Evolutionary conservation across 2,329 filamentous ascomycete species (phyloP).

Genomic region (Ceratocystis alfenasii): DNA sequence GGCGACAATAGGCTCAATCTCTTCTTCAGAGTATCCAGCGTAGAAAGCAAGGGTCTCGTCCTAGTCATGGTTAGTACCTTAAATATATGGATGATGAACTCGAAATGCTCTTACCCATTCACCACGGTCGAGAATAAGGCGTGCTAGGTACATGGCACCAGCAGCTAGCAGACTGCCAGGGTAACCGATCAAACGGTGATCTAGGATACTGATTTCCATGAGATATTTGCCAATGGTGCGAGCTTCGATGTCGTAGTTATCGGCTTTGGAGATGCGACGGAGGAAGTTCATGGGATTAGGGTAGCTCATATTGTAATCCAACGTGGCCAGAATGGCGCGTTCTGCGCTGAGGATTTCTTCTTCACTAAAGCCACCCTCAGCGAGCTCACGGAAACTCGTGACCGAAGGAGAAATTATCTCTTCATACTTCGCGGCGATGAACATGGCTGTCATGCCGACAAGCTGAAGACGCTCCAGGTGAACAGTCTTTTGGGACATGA

Average conservation of each 20-base stretch:
- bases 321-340: slow-evolving; percentile 76
- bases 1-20: slow-evolving; percentile 82
- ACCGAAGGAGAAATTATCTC: slow-evolving; percentile 95
- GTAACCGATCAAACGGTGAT: slow-evolving; percentile 85
- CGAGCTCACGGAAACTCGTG: slow-evolving; percentile 91
- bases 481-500: slow-evolving; percentile 88
- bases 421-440: slow-evolving; percentile 98
- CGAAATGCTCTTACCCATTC: slow-evolving; percentile 60
- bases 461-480: slow-evolving; percentile 92
- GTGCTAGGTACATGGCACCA: slow-evolving; percentile 86
- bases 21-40: slow-evolving; percentile 81
- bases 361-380: slow-evolving; percentile 91
- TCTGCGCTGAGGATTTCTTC: slow-evolving; percentile 95
- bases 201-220: slow-evolving; percentile 90
- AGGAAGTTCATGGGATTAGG: slow-evolving; percentile 99
- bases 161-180: slow-evolving; percentile 84
- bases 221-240: slow-evolving; percentile 95
- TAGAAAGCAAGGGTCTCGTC: slow-evolving; percentile 81
- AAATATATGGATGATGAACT: neutral
- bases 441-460: slow-evolving; percentile 97
- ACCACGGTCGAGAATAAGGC: slow-evolving; percentile 79
- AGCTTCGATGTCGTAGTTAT: slow-evolving; percentile 97
- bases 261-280: slow-evolving; percentile 94
- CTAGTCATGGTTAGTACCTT: slow-evolving; percentile 35
- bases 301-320: slow-evolving; percentile 96